These are phyloP conservation scores for Buddleja alternifolia DNA, from an alignment of 257 asterid genomes.

Conservation along the genomic window DNA sequence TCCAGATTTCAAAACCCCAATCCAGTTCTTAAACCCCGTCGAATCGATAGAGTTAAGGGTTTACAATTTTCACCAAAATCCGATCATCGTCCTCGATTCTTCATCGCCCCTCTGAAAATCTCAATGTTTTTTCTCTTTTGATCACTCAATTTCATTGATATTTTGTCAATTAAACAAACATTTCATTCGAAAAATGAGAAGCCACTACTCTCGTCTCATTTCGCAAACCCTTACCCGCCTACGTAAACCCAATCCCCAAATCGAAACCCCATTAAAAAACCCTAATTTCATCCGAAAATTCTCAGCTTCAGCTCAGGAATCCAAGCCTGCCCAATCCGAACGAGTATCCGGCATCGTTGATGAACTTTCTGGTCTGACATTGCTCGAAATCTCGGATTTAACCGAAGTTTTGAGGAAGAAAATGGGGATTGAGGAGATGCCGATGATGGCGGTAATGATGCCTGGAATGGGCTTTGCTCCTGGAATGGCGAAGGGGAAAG, in stretches of 20 bases:
- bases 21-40: conserved; percentile 35
- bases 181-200: conserved; percentile 49
- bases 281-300: conserved; percentile 33
- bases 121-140: background rate
- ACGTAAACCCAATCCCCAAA: conserved; percentile 31
- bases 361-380: conserved; percentile 64
- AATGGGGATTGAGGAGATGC: conserved; percentile 77
- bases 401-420: conserved; percentile 61
- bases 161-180: background rate
- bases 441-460: conserved; percentile 82
- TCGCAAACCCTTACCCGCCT: conserved; percentile 45
- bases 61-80: conserved; percentile 25
- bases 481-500: conserved; percentile 54
- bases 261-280: conserved; percentile 29
- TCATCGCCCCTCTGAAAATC: background rate
- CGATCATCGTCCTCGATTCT: conserved; percentile 27
- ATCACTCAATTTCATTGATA: background rate
- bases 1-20: conserved; percentile 21
- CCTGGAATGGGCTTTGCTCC: conserved; percentile 77
- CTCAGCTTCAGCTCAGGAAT: conserved; percentile 53
- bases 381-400: conserved; percentile 76
- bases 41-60: conserved; percentile 9
- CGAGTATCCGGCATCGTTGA: conserved; percentile 57
- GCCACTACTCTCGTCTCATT: conserved; percentile 40
- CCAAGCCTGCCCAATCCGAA: conserved; percentile 46